Evolutionary conservation across 768 basidiomycete genomes (phyloP), one percentile per base, ranked within the genome.

Genomic region (Neoboletus brunneissimus): DNA sequence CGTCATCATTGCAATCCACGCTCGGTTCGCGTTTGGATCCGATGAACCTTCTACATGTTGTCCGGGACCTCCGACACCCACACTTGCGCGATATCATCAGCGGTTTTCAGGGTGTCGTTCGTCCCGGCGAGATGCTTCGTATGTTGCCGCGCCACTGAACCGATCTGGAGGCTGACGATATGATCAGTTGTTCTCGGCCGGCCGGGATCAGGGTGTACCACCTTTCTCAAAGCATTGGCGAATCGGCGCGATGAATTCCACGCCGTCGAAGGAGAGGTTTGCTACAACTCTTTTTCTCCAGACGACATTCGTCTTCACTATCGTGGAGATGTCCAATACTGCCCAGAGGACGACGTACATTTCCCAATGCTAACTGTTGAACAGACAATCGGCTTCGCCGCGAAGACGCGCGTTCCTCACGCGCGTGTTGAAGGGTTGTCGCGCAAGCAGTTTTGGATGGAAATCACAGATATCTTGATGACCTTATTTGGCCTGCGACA

Each of bases 271-370:
- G 93, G 93, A 25, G 76, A 86, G 0, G 81, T 94, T 3, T 74
- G 77, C 46, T 97, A 95, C 65, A 89, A 90, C 65, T 85, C 89
- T 1, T 79, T 95, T 56, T 73, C 84, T 0, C 81, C 88, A 2
- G 72, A 81, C 1, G 79, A 91, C 53, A 79, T 95, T 52, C 61
- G 68, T 55, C 79, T 82, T 56, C 80, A 80, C 50, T 88, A 84
- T 67, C 86, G 87, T 3, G 94, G 93, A 16, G 91, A 91, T 64
- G 85, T 91, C 2, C 81, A 83, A 53, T 93, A 91, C 67, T 87
- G 81, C 57, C 88, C 89, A 0, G 91, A 91, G 74, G 91, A 93
- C 63, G 91, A 95, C 66, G 76, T 89, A 2, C 91, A 93, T 67
- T 89, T 94, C 62, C 88, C 92, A 6, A 89, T 88, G 11, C 78